Evolutionary conservation across 2,329 filamentous ascomycete genomes (phyloP).

Genomic region (Penicillium sp.): DNA sequence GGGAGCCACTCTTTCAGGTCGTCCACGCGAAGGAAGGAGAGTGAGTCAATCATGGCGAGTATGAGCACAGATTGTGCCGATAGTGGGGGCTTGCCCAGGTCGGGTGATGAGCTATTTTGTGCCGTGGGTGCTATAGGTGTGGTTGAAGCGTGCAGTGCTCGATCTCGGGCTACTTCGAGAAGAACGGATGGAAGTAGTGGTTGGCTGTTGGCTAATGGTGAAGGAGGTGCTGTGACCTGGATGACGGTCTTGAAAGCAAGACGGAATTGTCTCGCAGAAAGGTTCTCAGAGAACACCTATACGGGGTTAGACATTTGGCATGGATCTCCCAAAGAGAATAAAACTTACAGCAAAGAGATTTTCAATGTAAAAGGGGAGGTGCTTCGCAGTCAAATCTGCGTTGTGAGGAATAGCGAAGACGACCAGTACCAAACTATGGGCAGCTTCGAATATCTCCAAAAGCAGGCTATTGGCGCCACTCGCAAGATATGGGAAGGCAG

Average conservation of each 20-base stretch:
- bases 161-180: conserved; percentile 69
- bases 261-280: conserved; percentile 80
- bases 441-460: conserved; percentile 75
- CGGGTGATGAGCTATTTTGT: conserved; percentile 30
- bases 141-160: conserved; percentile 54
- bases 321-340: background rate
- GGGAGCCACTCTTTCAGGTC: conserved; percentile 77
- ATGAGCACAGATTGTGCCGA: conserved; percentile 75
- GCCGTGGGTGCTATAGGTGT: conserved; percentile 41
- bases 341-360: conserved; percentile 60
- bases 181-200: conserved; percentile 74
- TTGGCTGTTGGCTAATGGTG: conserved; percentile 64
- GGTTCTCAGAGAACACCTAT: conserved; percentile 66
- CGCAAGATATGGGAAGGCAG: conserved; percentile 68
- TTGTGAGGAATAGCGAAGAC: conserved; percentile 76
- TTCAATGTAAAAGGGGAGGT: conserved; percentile 79
- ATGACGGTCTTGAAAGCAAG: conserved; percentile 82
- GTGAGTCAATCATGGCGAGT: conserved; percentile 70
- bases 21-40: conserved; percentile 66
- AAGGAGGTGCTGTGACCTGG: conserved; percentile 74
- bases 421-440: conserved; percentile 75
- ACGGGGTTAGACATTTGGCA: background rate
- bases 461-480: conserved; percentile 54
- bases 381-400: conserved; percentile 61
- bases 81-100: conserved; percentile 31